These are phyloP conservation scores for Hypericum perforatum DNA, from an alignment of 345 rosid genomes.

Conservation along the genomic window DNA sequence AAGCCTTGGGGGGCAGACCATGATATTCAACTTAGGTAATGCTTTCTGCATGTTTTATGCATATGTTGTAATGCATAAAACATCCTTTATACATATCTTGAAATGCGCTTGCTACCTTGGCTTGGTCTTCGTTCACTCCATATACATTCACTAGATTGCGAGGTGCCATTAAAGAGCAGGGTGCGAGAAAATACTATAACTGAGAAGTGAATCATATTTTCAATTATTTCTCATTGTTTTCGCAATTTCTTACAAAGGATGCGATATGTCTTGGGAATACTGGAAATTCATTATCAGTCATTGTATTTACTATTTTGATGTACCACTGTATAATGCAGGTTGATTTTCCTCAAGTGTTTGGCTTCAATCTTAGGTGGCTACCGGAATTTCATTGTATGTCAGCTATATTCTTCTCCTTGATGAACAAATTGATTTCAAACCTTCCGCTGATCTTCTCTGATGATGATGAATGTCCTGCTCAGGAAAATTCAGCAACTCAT, in stretches of 20 bases:
- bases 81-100: slow-evolving; percentile 12
- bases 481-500: slow-evolving; percentile 63
- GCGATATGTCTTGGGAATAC: background rate
- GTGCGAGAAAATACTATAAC: no score
- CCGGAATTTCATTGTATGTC: slow-evolving; percentile 89
- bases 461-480: slow-evolving; percentile 11
- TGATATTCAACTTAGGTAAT: slow-evolving; percentile 90
- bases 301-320: background rate
- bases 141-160: background rate
- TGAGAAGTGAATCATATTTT: no score
- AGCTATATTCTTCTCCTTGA: slow-evolving; percentile 5
- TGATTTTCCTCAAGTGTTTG: slow-evolving; percentile 83
- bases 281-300: background rate
- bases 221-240: background rate
- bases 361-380: slow-evolving; percentile 94
- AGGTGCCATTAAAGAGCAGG: background rate
- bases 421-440: slow-evolving; percentile 12
- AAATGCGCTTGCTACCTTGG: slow-evolving; percentile 3
- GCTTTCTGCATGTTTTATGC: slow-evolving; percentile 19
- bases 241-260: background rate
- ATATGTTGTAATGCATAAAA: slow-evolving; percentile 16
- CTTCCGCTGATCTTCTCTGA: slow-evolving; percentile 9
- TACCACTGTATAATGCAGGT: slow-evolving; percentile 39
- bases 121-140: no score
- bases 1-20: slow-evolving; percentile 97